These are phyloP conservation scores for Globisporangium rhizosaccharum DNA, from an alignment of 352 stramenopile genomes.

Conservation along the genomic window DNA sequence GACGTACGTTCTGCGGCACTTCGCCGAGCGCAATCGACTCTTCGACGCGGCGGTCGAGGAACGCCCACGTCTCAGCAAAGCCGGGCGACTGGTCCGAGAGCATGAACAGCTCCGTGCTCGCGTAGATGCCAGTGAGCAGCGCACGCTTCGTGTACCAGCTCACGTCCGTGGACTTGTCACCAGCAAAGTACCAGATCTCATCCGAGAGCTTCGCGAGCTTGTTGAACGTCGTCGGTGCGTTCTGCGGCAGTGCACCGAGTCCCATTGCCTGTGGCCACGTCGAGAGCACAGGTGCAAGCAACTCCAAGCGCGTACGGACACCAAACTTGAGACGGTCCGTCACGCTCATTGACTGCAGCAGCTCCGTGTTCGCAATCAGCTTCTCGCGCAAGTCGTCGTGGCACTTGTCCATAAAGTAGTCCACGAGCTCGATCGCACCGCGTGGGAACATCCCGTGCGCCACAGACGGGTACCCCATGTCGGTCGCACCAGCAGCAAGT, in stretches of 20 bases:
- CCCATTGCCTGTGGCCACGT: conserved; percentile 81
- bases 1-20: conserved; percentile 71
- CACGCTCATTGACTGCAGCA: conserved; percentile 61
- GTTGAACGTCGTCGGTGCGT: conserved; percentile 63
- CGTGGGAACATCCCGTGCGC: conserved; percentile 80
- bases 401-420: conserved; percentile 84
- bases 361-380: conserved; percentile 50
- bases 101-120: conserved; percentile 81
- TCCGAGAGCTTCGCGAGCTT: conserved; percentile 68
- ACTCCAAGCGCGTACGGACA: conserved; percentile 58
- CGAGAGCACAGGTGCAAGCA: conserved; percentile 49
- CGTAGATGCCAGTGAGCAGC: conserved; percentile 71
- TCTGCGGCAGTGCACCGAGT: conserved; percentile 64
- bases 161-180: conserved; percentile 78
- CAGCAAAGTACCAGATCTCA: conserved; percentile 87
- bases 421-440: conserved; percentile 72
- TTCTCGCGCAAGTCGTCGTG: conserved; percentile 49
- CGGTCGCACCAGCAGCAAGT: conserved; percentile 58
- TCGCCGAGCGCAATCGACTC: conserved; percentile 80
- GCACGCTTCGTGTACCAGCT: conserved; percentile 86
- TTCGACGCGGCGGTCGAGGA: conserved; percentile 77
- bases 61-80: conserved; percentile 78
- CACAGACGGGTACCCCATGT: conserved; percentile 68
- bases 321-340: conserved; percentile 83
- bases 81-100: conserved; percentile 71